Evolutionary conservation across 352 stramenopile species (phyloP).

Genomic region (Globisporangium apiculatum): DNA sequence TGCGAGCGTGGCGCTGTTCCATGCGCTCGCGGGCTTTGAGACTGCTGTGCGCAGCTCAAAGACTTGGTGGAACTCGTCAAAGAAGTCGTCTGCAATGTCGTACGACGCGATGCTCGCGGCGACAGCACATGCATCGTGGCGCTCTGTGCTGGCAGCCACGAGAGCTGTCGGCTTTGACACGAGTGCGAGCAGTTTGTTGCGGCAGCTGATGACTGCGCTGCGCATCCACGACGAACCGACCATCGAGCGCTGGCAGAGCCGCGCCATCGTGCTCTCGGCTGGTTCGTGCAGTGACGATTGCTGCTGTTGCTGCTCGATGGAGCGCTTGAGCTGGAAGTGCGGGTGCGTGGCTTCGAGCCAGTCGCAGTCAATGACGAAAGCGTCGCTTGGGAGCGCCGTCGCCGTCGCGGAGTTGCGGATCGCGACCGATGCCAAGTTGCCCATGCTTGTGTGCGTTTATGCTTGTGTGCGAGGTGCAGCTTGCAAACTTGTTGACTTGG

Average conservation of each 20-base stretch:
- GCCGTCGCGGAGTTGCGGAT: conserved; percentile 8
- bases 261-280: not conserved
- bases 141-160: not conserved
- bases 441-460: conserved; percentile 20
- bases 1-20: conserved; percentile 1
- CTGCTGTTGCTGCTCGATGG: conserved; percentile 13
- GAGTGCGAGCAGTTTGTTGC: conserved; percentile 7
- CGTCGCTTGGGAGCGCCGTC: conserved; percentile 10
- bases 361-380: conserved; percentile 10
- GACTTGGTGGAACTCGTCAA: conserved; percentile 13
- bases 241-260: no score
- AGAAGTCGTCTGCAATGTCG: conserved; percentile 4
- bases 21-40: not conserved
- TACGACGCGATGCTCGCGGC: not conserved
- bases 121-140: not conserved
- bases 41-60: conserved; percentile 2
- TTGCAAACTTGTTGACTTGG: not conserved
- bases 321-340: conserved; percentile 1
- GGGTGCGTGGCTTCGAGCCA: conserved; percentile 17
- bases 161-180: conserved; percentile 11
- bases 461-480: conserved; percentile 1
- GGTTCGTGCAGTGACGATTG: not conserved
- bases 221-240: conserved; percentile 2
- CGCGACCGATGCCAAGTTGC: conserved; percentile 32
- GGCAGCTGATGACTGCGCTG: conserved; percentile 6